A percentile compares a stretch with the other conserved stretches of the same genome.
These are phyloP conservation scores for Saksenaea oblongispora DNA, from an alignment of 371 early-diverging fungal genomes.

Conservation along the genomic window DNA sequence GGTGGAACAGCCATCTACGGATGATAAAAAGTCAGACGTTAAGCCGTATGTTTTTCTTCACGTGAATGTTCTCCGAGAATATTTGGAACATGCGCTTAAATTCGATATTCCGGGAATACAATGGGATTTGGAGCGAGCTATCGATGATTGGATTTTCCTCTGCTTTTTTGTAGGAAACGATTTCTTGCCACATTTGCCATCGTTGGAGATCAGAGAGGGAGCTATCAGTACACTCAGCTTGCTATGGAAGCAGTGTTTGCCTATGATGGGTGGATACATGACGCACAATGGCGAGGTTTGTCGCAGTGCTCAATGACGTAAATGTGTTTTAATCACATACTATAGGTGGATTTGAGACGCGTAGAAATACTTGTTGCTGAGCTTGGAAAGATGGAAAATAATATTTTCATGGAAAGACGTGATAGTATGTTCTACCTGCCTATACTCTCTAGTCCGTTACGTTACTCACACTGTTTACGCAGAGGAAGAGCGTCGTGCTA, in stretches of 20 bases:
- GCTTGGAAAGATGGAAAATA: conserved; percentile 83
- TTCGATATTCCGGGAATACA: conserved; percentile 64
- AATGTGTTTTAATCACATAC: neutral
- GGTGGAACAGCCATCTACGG: conserved; percentile 8
- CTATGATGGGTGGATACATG: conserved; percentile 82
- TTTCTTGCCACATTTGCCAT: conserved; percentile 98
- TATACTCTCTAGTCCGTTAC: neutral
- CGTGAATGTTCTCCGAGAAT: conserved; percentile 90
- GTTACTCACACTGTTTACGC: neutral
- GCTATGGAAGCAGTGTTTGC: conserved; percentile 83
- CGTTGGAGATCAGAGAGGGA: conserved; percentile 96
- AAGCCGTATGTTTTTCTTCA: conserved; percentile 93
- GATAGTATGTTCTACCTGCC: conserved; percentile 49
- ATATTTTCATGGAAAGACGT: conserved; percentile 79
- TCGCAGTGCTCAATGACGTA: neutral
- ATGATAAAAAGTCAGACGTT: conserved; percentile 56
- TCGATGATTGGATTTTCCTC: conserved; percentile 99
- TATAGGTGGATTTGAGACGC: conserved; percentile 70
- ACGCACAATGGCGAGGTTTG: conserved; percentile 78
- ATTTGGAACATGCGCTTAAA: conserved; percentile 84
- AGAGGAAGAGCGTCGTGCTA: conserved; percentile 45
- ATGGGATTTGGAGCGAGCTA: conserved; percentile 89
- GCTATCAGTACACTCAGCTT: conserved; percentile 91
- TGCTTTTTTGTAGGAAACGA: conserved; percentile 99
- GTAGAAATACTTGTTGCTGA: conserved; percentile 80